Percentiles rank a stretch among this genome's conserved stretches.
Evolutionary conservation across 2,329 filamentous ascomycete species (phyloP).

Genomic region (Stachybotrys echinatus): DNA sequence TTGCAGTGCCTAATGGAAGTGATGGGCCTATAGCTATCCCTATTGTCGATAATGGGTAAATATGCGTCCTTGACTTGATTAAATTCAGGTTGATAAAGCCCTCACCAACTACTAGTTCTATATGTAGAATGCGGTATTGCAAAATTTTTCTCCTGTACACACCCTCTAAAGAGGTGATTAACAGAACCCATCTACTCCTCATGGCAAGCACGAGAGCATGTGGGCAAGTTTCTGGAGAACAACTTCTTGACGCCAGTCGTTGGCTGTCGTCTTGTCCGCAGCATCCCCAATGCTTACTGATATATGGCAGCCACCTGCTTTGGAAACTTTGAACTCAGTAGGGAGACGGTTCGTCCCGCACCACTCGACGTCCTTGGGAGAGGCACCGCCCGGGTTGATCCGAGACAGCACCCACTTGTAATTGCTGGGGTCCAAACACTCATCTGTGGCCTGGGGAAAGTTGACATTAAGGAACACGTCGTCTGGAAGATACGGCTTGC

Average conservation of each 20-base stretch:
- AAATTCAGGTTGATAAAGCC: too few relatives aligned
- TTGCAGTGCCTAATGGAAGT: too few relatives aligned
- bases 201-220: slow-evolving; percentile 21
- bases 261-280: slow-evolving; percentile 50
- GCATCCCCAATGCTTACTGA: slow-evolving; percentile 60
- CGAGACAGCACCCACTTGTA: slow-evolving; percentile 62
- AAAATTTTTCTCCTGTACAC: too few relatives aligned
- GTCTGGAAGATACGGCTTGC: slow-evolving; percentile 57
- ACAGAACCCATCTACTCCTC: too few relatives aligned
- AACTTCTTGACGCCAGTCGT: slow-evolving; percentile 19
- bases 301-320: slow-evolving; percentile 50
- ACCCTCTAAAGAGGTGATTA: too few relatives aligned
- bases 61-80: too few relatives aligned
- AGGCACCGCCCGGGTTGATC: slow-evolving; percentile 51
- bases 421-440: slow-evolving; percentile 45
- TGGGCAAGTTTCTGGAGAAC: slow-evolving; percentile 25
- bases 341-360: slow-evolving; percentile 54
- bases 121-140: too few relatives aligned
- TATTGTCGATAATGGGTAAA: too few relatives aligned
- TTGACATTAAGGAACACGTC: slow-evolving; percentile 65
- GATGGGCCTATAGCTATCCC: too few relatives aligned
- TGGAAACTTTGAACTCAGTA: slow-evolving; percentile 49
- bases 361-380: slow-evolving; percentile 47
- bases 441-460: slow-evolving; percentile 48
- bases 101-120: too few relatives aligned